Conservation (phyloP, 192 early-diverging fungal genomes). For the Gonapodya prolifera region DNA sequence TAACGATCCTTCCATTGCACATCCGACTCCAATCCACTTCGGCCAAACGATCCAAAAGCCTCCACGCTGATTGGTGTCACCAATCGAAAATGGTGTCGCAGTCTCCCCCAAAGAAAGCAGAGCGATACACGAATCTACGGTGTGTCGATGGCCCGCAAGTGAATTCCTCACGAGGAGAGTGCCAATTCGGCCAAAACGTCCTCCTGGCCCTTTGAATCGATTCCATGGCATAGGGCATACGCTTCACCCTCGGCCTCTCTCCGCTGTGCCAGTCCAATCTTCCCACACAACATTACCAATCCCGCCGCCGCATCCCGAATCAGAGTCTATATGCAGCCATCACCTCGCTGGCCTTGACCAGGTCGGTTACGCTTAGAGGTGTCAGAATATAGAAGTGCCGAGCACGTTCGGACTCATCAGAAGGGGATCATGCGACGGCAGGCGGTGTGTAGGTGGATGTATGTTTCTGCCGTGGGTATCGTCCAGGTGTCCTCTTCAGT, state of each 20-base stretch:
- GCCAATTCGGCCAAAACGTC: neutral
- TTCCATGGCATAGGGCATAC: too few species aligned
- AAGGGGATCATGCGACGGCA: neutral
- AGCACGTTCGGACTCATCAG: neutral
- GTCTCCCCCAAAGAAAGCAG: too few species aligned
- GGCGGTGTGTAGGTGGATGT: too few species aligned
- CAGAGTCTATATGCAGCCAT: neutral
- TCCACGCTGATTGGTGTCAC: too few species aligned
- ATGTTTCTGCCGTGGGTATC: neutral
- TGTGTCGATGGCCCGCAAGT: too few species aligned
- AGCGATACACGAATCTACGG: too few species aligned
- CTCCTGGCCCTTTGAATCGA: too few species aligned
- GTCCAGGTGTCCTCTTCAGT: neutral
- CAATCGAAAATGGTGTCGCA: too few species aligned
- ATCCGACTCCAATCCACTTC: neutral
- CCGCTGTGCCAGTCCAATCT: too few species aligned
- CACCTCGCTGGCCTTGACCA: neutral
- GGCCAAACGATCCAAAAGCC: too few species aligned
- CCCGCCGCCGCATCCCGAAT: neutral
- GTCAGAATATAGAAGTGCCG: neutral
- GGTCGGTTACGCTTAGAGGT: neutral
- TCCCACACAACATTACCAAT: neutral
- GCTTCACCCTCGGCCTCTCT: neutral
- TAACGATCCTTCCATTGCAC: neutral
- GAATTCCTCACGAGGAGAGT: too few species aligned